A percentile compares a stretch with the other conserved stretches of the same genome.
phyloP scores from a whole-genome alignment of 495 filamentous ascomycete species.

The Xeromyces bisporus region DNA sequence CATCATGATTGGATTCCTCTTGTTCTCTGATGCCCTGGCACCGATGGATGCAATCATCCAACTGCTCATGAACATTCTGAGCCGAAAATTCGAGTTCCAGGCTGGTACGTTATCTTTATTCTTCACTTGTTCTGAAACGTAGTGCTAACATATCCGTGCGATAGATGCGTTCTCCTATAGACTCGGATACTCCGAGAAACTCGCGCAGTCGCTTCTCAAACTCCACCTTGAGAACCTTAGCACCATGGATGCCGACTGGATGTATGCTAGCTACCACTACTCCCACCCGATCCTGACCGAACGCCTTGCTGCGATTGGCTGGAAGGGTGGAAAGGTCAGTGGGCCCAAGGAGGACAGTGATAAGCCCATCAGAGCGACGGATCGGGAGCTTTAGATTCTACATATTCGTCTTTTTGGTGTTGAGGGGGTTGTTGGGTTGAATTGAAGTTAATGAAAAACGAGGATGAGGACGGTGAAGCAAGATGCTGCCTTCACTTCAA shows the following conservation, averaged over 20 bases:
- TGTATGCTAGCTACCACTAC: slow-evolving; percentile 96
- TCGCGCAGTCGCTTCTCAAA: slow-evolving; percentile 80
- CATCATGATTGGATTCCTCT: slow-evolving; percentile 88
- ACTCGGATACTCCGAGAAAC: slow-evolving; percentile 71
- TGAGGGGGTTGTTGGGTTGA: slow-evolving; percentile 3
- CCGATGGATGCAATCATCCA: slow-evolving; percentile 87
- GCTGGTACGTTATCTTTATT: slow-evolving; percentile 42
- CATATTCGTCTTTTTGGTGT: neutral
- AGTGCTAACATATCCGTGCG: slow-evolving; percentile 6
- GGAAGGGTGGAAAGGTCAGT: slow-evolving; percentile 47
- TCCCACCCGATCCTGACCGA: slow-evolving; percentile 94
- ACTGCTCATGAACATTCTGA: slow-evolving; percentile 89
- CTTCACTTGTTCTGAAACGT: neutral
- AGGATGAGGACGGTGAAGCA: neutral
- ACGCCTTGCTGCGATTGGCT: slow-evolving; percentile 75
- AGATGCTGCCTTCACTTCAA: too few species aligned
- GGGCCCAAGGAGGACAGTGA: slow-evolving; percentile 29
- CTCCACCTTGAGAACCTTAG: slow-evolving; percentile 95
- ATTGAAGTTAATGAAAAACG: too few species aligned
- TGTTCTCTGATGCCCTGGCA: slow-evolving; percentile 85
- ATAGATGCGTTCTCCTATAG: slow-evolving; percentile 64
- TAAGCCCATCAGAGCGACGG: slow-evolving; percentile 37
- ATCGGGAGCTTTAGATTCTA: slow-evolving; percentile 36
- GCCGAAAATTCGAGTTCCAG: slow-evolving; percentile 85
- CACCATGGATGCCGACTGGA: slow-evolving; percentile 96